Evolutionary conservation across 768 basidiomycete species (phyloP).

Genomic region (Collybia sordida): DNA sequence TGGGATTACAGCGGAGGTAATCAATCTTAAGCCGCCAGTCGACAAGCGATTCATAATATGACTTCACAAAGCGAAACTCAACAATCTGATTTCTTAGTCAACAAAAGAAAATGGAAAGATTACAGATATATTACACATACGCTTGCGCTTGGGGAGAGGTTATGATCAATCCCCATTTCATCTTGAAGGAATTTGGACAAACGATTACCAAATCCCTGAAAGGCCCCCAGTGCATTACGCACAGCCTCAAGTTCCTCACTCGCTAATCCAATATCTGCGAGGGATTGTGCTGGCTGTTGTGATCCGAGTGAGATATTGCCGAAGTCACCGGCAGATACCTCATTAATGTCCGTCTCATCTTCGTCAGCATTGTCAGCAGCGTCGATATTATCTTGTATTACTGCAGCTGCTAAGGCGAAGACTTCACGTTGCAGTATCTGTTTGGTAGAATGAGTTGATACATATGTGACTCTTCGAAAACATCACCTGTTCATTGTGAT

Average conservation of each 20-base stretch:
- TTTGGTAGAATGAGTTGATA: background rate
- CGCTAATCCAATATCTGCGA: too few species aligned
- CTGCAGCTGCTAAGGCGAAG: slow-evolving; percentile 8
- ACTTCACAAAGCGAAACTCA: slow-evolving; percentile 11
- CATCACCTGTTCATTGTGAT: slow-evolving; percentile 29
- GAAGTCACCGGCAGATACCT: background rate
- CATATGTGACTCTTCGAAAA: slow-evolving; percentile 14
- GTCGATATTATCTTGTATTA: slow-evolving; percentile 12
- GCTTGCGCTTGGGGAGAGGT: too few species aligned
- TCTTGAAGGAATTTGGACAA: background rate
- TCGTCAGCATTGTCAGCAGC: background rate
- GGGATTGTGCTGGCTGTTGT: background rate
- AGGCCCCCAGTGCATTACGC: too few species aligned
- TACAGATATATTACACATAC: too few species aligned
- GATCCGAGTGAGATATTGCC: slow-evolving; percentile 9
- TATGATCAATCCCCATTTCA: background rate
- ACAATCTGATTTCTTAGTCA: slow-evolving; percentile 4
- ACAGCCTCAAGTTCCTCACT: too few species aligned
- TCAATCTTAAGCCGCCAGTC: slow-evolving; percentile 18
- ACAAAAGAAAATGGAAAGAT: too few species aligned
- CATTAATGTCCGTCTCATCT: background rate
- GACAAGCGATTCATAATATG: slow-evolving; percentile 16
- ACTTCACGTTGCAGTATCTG: background rate
- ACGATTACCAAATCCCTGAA: background rate
- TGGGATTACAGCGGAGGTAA: slow-evolving; percentile 18